Base-by-base conservation (phyloP, 202 grass and related monocot species). In the Dendrocalamus latiflorus region DNA sequence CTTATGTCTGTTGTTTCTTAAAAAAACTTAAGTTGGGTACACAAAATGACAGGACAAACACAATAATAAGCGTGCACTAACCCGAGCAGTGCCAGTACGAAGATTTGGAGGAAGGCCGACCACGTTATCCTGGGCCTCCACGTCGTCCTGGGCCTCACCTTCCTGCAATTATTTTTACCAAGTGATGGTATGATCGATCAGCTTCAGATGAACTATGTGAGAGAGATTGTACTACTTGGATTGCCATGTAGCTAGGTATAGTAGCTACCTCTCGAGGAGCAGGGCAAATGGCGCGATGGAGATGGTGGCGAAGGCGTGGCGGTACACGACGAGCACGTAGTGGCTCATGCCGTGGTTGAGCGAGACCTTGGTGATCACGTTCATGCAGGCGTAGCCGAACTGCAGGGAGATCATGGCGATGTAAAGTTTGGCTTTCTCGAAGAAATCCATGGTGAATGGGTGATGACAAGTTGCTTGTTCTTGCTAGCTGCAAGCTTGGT, bases 351-450 rank as follows among this genome's bases (percentile, higher is more conserved):
- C 96, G 21, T 84, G 85, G 78, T 91, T 95, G 59, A 95, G 93
- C 18, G 96, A 93, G 22, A 98, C 93, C 82, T 98, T 98, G 49
- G 96, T 90, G 65, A 99, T 91, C 28, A 99, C 85, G 88, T 99
- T 99, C 93, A 95, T 99, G 58, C 96, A 91, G 11, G 93, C 93
- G 9, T 99, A 99, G 30, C 96, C 96, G 76, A 99, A 99, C 68
- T 99, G 93, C 58, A 99, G 78, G n/a, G 85, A 99, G 68, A 92
- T 84, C 96, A 99, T 96, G 78, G 93, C 93, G 79, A 99, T 79
- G 89, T 99, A 99, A 5, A 93, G 93, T 71, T 92, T 99, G 65
- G 82, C 76, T 85, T 65, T 90, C 87, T 90, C 84, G 58, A 95
- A 88, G 77, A 87, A 79, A 57, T 90, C 87, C 87, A 94, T 93